These are phyloP conservation scores for Helichrysum umbraculigerum DNA, from an alignment of 129 eudicot species.

Conservation along the genomic window DNA sequence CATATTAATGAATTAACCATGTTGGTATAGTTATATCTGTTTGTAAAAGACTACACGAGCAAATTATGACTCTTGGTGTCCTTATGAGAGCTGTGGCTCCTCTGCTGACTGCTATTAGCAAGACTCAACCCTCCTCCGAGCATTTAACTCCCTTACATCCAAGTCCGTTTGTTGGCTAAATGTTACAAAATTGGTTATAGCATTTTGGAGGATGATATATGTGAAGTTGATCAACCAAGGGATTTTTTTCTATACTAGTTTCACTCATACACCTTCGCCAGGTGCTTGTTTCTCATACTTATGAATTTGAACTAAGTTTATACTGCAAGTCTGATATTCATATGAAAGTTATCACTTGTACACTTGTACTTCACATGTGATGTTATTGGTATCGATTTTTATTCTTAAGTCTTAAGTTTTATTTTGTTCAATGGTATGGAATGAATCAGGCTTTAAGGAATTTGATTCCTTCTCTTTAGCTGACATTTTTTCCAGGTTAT, in stretches of 20 bases:
- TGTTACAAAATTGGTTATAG: constrained; percentile 74
- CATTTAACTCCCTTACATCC: constrained; percentile 84
- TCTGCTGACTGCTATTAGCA: constrained; percentile 63
- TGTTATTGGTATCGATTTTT: no score
- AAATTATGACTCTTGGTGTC: constrained; percentile 53
- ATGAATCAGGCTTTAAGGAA: no score
- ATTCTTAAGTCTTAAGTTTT: no score
- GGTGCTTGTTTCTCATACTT: no score
- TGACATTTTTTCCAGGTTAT: no score
- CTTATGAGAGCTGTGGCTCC: constrained; percentile 91
- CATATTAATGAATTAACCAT: constrained; percentile 9
- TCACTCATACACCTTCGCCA: no score
- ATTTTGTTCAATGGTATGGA: no score
- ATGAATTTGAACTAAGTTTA: no score
- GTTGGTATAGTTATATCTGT: constrained; percentile 69
- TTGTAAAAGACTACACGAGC: constrained; percentile 75
- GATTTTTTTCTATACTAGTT: constrained; percentile 68
- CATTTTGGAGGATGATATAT: constrained; percentile 75
- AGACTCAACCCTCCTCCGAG: constrained; percentile 67
- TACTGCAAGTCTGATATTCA: no score
- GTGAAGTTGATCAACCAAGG: constrained; percentile 88
- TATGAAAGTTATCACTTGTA: no score
- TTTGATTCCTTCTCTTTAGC: no score
- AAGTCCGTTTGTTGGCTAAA: constrained; percentile 75
- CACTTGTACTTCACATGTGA: no score